Evolutionary conservation across 345 rosid genomes (phyloP).

Genomic region (Passiflora organensis): DNA sequence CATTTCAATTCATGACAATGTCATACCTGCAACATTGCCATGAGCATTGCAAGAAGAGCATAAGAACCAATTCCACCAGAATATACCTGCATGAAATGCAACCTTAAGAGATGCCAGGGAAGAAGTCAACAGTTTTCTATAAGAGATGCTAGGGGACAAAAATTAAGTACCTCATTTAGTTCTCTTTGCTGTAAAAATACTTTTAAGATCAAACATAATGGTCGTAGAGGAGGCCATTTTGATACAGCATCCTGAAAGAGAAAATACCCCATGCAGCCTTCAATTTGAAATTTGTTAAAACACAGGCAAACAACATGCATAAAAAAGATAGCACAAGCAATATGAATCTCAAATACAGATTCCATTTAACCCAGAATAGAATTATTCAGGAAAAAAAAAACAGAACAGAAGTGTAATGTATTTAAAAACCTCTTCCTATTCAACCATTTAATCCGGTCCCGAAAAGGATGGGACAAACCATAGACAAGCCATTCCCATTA

Average conservation of each 20-base stretch:
- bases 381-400: too few relatives aligned
- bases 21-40: slow-evolving; percentile 69
- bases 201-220: slow-evolving; percentile 82
- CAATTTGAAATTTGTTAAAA: not conserved
- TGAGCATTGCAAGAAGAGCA: slow-evolving; percentile 86
- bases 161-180: slow-evolving; percentile 69
- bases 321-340: not conserved
- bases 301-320: not conserved
- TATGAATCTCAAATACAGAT: too few relatives aligned
- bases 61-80: slow-evolving; percentile 93
- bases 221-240: slow-evolving; percentile 70
- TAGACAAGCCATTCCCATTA: too few relatives aligned
- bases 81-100: slow-evolving; percentile 58
- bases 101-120: slow-evolving; percentile 17
- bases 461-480: too few relatives aligned
- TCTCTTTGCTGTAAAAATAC: slow-evolving; percentile 93
- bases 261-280: slow-evolving; percentile 8
- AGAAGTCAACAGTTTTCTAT: not conserved
- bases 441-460: too few relatives aligned
- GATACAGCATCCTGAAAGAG: slow-evolving; percentile 63
- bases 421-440: too few relatives aligned
- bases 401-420: too few relatives aligned
- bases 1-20: slow-evolving; percentile 1
- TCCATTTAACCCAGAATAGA: too few relatives aligned
- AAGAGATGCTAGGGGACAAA: not conserved